A percentile compares a stretch with the other conserved stretches of the same genome.
Evolutionary conservation across 169 alveolate genomes (phyloP).

Genomic region (Plasmodium falciparum): DNA sequence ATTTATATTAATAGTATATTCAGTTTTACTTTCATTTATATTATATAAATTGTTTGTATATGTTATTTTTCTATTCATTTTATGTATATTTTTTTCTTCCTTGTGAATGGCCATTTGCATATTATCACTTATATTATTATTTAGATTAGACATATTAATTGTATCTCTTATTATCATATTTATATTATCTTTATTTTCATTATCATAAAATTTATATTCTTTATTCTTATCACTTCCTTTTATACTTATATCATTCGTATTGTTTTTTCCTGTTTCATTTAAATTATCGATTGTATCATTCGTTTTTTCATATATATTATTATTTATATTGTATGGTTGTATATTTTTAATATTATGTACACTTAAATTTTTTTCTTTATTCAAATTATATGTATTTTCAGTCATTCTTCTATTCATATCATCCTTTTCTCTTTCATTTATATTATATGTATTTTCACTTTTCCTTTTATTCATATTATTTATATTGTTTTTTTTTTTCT

Average conservation of each 20-base stretch:
- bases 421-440: background rate
- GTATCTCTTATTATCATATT: background rate
- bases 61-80: background rate
- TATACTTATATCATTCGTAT: background rate
- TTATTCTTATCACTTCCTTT: background rate
- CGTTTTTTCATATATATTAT: background rate
- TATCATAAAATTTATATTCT: background rate
- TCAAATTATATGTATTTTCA: background rate
- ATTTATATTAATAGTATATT: background rate
- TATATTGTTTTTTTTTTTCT: background rate
- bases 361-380: background rate
- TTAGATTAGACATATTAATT: background rate
- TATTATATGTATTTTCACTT: background rate
- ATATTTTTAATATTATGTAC: background rate
- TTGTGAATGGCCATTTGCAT: background rate
- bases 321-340: background rate
- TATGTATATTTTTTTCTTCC: background rate
- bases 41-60: background rate
- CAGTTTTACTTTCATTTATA: constrained; percentile 1
- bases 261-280: background rate
- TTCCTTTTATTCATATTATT: background rate
- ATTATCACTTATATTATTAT: background rate
- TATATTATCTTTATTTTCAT: background rate
- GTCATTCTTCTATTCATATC: background rate
- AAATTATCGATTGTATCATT: background rate